phyloP scores from a whole-genome alignment of 2,329 filamentous ascomycete genomes.

The Monilinia aucupariae region DNA sequence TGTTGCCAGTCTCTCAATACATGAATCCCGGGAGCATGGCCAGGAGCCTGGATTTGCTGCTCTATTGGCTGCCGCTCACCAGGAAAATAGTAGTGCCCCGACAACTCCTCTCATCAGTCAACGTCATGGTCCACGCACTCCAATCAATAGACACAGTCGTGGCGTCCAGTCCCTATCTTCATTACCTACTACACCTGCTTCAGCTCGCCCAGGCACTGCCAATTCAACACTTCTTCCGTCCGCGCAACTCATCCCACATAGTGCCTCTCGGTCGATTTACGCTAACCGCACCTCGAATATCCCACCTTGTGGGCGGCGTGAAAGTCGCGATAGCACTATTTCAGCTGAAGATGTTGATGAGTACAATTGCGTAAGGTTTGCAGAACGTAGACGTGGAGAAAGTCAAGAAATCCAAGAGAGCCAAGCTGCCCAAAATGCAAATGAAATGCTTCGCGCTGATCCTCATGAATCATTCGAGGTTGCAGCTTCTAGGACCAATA shows the following conservation, averaged over 20 bases:
- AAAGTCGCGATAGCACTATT: slow-evolving; percentile 81
- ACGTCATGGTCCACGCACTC: slow-evolving; percentile 40
- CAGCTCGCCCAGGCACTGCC: slow-evolving; percentile 42
- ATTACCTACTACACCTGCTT: slow-evolving; percentile 68
- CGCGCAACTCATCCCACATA: slow-evolving; percentile 55
- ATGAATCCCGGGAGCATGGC: slow-evolving; percentile 42
- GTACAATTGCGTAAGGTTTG: slow-evolving; percentile 46
- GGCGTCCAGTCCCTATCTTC: slow-evolving; percentile 81
- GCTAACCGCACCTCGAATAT: slow-evolving; percentile 20
- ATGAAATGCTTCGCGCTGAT: slow-evolving; percentile 64
- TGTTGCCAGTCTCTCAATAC: slow-evolving; percentile 36
- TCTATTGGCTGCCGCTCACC: slow-evolving; percentile 66
- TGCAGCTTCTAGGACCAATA: slow-evolving; percentile 29
- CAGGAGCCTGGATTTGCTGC: slow-evolving; percentile 65
- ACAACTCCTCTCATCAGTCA: slow-evolving; percentile 52
- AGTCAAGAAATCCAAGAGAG: slow-evolving; percentile 65
- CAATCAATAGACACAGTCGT: slow-evolving; percentile 58
- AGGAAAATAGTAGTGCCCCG: slow-evolving; percentile 69
- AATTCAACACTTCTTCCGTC: slow-evolving; percentile 55
- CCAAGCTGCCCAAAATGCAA: slow-evolving; percentile 72
- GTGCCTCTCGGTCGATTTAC: slow-evolving; percentile 47
- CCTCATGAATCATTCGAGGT: slow-evolving; percentile 39
- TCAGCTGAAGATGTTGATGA: slow-evolving; percentile 58
- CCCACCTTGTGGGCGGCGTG: slow-evolving; percentile 43
- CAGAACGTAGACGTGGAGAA: slow-evolving; percentile 36